Conservation (phyloP, 345 rosid species). For the Populus deltoides region DNA sequence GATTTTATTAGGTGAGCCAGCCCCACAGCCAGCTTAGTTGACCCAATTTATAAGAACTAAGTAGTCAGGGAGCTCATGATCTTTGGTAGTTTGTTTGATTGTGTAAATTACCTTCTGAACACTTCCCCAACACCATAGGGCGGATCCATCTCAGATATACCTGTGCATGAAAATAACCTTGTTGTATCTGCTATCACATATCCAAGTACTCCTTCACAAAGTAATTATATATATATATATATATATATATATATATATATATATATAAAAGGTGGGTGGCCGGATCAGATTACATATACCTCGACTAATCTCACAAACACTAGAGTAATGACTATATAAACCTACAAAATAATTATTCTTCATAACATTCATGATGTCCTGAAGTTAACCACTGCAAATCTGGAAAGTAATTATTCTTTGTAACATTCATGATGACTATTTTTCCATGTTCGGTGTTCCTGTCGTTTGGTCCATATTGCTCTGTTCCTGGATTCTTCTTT, state of each 20-base stretch:
- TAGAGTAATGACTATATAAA: too few species aligned
- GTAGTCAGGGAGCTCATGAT: not conserved
- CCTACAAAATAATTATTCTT: too few species aligned
- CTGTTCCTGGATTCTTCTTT: conserved; percentile 75
- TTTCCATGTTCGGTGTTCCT: conserved; percentile 73
- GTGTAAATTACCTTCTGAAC: not conserved
- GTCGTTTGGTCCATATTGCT: conserved; percentile 87
- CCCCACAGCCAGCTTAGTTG: too few species aligned
- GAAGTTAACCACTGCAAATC: too few species aligned
- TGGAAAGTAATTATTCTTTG: conserved; percentile 53
- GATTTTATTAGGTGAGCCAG: too few species aligned
- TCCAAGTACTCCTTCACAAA: conserved; percentile 75
- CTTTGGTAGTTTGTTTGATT: not conserved
- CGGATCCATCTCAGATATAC: not conserved
- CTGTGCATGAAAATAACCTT: not conserved
- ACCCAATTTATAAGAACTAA: not conserved
- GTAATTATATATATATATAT: not conserved
- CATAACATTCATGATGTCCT: too few species aligned
- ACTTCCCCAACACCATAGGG: not conserved
- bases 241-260: too few species aligned
- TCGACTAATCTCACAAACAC: too few species aligned
- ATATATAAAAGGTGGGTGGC: too few species aligned
- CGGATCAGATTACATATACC: too few species aligned
- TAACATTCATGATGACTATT: conserved; percentile 80
- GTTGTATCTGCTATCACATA: conserved; percentile 9